Base-by-base conservation (phyloP, 139 green algal species). In the Diplosphaera chodatii region DNA sequence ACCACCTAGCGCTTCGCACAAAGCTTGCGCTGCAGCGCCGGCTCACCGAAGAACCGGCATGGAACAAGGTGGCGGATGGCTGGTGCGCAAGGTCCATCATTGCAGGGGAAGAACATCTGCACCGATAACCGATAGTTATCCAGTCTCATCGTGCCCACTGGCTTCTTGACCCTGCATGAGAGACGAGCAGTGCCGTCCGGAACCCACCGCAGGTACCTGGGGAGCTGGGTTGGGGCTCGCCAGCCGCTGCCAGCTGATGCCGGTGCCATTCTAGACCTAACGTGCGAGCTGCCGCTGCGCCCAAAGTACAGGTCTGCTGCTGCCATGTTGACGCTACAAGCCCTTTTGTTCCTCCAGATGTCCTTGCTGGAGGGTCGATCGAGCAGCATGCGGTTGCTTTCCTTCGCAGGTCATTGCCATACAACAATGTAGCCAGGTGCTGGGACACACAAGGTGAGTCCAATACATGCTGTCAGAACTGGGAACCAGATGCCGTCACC, bases 271-370 rank as follows among this genome's bases (percentile, higher is more conserved):
- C 48, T 91, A 27, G 86, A 91, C 55, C 79, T 87, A 32, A 91
- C 86, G 0, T 91, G 84, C 55, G 86, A 91, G 81, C 81, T 91
- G 55, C 86, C 86, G 2, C 72, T 80, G 30, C 74, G 77, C 1
- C 66, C 70, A 8, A 71, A 73, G 16, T 70, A 82, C 64, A 77
- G 78, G 22, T 91, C 91, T 66, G 68, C 85, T 8, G 37, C 6
- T 48, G 37, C 37, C n/a, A n/a, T n/a, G n/a, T n/a, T n/a, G n/a
- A n/a, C n/a, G n/a, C n/a, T n/a, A n/a, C n/a, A n/a, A n/a, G n/a
- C n/a, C n/a, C n/a, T n/a, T n/a, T n/a, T n/a, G n/a, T n/a, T n/a
- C n/a, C n/a, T n/a, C n/a, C n/a, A n/a, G n/a, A n/a, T n/a, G n/a
- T n/a, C n/a, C n/a, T n/a, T n/a, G n/a, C n/a, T n/a, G n/a, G n/a